These are phyloP conservation scores for Globisporangium lucens DNA, from an alignment of 352 stramenopile species.

Conservation along the genomic window DNA sequence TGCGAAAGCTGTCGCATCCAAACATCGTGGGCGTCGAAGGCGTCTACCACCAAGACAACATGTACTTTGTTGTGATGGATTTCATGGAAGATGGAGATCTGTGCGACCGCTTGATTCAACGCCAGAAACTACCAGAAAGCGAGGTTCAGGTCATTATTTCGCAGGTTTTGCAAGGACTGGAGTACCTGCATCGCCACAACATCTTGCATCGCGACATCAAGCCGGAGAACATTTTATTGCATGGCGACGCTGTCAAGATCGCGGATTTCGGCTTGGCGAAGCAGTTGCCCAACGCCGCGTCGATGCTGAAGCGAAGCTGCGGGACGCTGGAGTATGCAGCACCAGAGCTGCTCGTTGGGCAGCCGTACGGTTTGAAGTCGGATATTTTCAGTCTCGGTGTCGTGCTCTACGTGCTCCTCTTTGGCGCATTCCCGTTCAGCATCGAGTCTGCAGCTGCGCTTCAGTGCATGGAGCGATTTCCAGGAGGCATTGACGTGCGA, in stretches of 20 bases:
- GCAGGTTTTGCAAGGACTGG: conserved; percentile 55
- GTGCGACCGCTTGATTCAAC: conserved; percentile 69
- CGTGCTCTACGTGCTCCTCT: conserved; percentile 77
- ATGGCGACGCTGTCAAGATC: conserved; percentile 69
- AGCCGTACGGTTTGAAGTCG: conserved; percentile 70
- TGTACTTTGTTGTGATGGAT: conserved; percentile 84
- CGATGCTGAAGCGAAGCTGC: conserved; percentile 59
- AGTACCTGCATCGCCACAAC: conserved; percentile 61
- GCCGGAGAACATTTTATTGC: conserved; percentile 79
- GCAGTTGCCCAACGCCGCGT: conserved; percentile 41
- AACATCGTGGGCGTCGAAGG: conserved; percentile 70
- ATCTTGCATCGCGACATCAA: conserved; percentile 80
- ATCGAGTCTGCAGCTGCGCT: conserved; percentile 67
- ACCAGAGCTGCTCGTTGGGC: conserved; percentile 61
- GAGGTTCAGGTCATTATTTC: conserved; percentile 57
- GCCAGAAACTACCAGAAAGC: conserved; percentile 50
- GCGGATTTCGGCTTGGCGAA: conserved; percentile 80
- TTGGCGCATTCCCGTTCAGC: conserved; percentile 75
- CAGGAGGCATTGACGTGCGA: conserved; percentile 56
- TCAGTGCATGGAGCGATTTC: conserved; percentile 61
- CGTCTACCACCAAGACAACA: conserved; percentile 63
- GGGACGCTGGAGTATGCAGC: conserved; percentile 79
- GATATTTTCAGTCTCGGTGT: conserved; percentile 81
- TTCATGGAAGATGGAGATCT: conserved; percentile 75
- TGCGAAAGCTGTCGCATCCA: conserved; percentile 56